Percentiles rank a stretch among this genome's conserved stretches.
phyloP scores from a whole-genome alignment of 352 stramenopile species.

The Elongisporangium prolatum region DNA sequence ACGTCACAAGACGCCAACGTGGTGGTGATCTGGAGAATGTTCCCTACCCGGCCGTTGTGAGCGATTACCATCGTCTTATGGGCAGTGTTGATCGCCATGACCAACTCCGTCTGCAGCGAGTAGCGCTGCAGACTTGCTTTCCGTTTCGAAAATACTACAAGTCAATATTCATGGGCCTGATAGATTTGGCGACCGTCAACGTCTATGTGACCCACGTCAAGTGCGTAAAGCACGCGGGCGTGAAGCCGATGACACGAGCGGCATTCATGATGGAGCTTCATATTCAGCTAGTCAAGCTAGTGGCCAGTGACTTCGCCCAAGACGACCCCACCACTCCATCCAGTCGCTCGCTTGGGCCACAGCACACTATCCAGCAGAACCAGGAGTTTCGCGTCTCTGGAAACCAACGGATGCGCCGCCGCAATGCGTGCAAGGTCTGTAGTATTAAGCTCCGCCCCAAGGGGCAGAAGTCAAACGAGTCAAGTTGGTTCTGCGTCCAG shows the following conservation, averaged over 20 bases:
- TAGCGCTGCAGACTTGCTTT: constrained; percentile 6
- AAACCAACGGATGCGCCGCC: too few relatives aligned
- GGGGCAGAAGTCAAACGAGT: too few relatives aligned
- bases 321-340: not conserved
- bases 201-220: not conserved
- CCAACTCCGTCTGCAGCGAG: constrained; percentile 6
- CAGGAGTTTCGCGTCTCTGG: too few relatives aligned
- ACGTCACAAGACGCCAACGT: not conserved
- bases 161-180: constrained; percentile 4
- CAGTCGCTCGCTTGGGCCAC: too few relatives aligned
- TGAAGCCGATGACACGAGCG: not conserved
- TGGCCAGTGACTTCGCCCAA: constrained; percentile 1
- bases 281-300: constrained; percentile 4
- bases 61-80: constrained; percentile 14
- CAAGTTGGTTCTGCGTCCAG: too few relatives aligned
- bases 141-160: constrained; percentile 8
- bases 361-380: too few relatives aligned
- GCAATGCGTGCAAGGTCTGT: too few relatives aligned
- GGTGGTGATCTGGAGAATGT: not conserved
- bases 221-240: not conserved
- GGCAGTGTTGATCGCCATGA: too few relatives aligned
- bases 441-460: too few relatives aligned
- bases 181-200: constrained; percentile 4
- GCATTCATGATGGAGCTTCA: constrained; percentile 10
- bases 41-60: not conserved